Evolutionary conservation across 169 alveolate genomes (phyloP).

Genomic region (Prorocentrum cordatum): DNA sequence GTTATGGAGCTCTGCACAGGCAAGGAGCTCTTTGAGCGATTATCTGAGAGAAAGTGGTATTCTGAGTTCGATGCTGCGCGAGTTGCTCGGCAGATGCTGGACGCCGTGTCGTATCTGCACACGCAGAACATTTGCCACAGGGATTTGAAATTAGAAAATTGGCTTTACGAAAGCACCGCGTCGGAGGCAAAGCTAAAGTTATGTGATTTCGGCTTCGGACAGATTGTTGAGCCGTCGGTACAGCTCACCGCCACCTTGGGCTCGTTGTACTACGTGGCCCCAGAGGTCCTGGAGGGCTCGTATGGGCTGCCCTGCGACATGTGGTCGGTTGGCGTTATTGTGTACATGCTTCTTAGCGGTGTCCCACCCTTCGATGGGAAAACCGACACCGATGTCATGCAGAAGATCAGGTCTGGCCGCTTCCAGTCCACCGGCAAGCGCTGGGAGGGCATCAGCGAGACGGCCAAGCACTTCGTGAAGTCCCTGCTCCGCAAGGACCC

Average conservation of each 20-base stretch:
- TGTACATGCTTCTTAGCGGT: slow-evolving; percentile 5
- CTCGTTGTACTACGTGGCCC: slow-evolving; percentile 1
- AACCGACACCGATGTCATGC: not conserved
- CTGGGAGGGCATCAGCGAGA: not conserved
- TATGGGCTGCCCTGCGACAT: not conserved
- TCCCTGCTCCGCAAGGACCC: not conserved
- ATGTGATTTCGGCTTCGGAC: slow-evolving; percentile 11
- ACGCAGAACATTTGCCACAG: slow-evolving; percentile 11
- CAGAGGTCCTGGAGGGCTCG: slow-evolving; percentile 5
- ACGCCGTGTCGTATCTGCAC: slow-evolving; percentile 6
- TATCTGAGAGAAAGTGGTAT: slow-evolving; percentile 1
- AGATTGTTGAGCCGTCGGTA: not conserved
- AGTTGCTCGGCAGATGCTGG: slow-evolving; percentile 4
- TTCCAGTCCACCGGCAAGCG: not conserved
- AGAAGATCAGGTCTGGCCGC: slow-evolving; percentile 5
- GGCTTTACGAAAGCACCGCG: not conserved
- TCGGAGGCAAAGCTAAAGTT: not conserved
- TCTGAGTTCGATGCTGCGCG: slow-evolving; percentile 16
- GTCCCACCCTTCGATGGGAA: slow-evolving; percentile 12
- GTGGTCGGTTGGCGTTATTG: slow-evolving; percentile 11
- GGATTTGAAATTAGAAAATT: not conserved
- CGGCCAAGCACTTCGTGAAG: slow-evolving; percentile 3
- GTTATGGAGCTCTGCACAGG: not conserved
- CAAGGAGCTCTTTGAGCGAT: slow-evolving; percentile 7
- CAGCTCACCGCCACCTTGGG: not conserved